Percentiles rank a stretch among this genome's conserved stretches.
Conservation (phyloP, 2,329 filamentous ascomycete genomes). For the Fusarium gaditjirri region DNA sequence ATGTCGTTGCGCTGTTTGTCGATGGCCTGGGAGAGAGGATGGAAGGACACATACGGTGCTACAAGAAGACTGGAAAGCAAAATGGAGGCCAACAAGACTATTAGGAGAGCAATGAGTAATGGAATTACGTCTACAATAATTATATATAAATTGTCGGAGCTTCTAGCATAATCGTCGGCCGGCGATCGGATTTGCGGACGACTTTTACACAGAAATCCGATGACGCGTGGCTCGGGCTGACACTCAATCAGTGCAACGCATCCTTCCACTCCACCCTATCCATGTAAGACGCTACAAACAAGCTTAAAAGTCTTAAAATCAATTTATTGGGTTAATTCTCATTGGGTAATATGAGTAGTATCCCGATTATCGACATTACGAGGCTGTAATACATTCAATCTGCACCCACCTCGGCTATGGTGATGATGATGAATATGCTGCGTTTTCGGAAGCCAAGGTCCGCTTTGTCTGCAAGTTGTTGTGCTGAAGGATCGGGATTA, state of each 20-base stretch:
- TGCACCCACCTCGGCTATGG: not conserved
- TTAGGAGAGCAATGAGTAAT: rapidly evolving
- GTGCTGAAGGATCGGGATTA: rapidly evolving
- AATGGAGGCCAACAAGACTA: no score
- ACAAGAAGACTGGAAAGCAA: rapidly evolving
- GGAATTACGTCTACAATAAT: rapidly evolving
- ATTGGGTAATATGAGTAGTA: not conserved
- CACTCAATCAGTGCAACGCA: not conserved
- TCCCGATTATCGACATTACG: rapidly evolving
- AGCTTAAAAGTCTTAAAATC: not conserved
- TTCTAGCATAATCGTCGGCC: not conserved
- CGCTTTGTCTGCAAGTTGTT: rapidly evolving
- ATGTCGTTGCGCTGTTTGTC: not conserved
- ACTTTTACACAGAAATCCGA: slow-evolving; percentile 4
- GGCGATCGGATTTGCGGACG: slow-evolving; percentile 2
- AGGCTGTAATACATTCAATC: not conserved
- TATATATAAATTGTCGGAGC: not conserved
- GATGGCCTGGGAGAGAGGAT: not conserved
- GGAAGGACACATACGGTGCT: no score
- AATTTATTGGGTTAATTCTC: rapidly evolving
- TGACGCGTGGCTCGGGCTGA: slow-evolving; percentile 5
- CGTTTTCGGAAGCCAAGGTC: not conserved
- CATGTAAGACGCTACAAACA: not conserved
- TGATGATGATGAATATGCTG: not conserved
- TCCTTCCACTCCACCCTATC: not conserved